A percentile compares a stretch with the other conserved stretches of the same genome.
Evolutionary conservation across 345 rosid genomes (phyloP).

Genomic region (Boechera divaricarpa): DNA sequence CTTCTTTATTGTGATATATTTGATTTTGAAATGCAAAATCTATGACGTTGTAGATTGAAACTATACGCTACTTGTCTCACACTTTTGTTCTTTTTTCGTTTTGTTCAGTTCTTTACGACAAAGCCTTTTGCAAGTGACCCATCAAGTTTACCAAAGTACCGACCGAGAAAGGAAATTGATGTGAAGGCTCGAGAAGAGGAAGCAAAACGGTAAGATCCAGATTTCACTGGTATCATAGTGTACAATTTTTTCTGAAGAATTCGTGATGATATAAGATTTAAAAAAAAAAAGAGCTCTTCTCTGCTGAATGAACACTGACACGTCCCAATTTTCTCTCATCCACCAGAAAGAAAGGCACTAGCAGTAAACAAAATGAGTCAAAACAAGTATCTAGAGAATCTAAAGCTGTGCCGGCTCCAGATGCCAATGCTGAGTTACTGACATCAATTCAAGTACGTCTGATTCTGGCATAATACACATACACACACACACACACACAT

Average conservation of each 20-base stretch:
- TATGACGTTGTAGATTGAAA: not conserved
- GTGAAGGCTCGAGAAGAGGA: conserved; percentile 56
- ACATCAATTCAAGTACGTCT: conserved; percentile 54
- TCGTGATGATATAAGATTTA: not conserved
- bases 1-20: not conserved
- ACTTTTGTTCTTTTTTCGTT: not conserved
- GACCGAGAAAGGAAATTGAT: conserved; percentile 69
- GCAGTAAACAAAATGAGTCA: conserved; percentile 51
- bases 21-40: not conserved
- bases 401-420: conserved; percentile 55
- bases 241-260: not conserved
- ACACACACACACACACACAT: not conserved
- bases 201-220: conserved; percentile 54
- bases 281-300: not conserved
- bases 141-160: conserved; percentile 69
- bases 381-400: conserved; percentile 51
- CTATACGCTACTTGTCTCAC: conserved; percentile 15
- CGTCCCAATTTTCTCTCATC: conserved; percentile 8
- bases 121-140: conserved; percentile 67
- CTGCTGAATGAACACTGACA: conserved; percentile 1
- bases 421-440: conserved; percentile 54
- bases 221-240: conserved; percentile 12
- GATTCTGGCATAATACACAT: not conserved
- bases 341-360: conserved; percentile 50
- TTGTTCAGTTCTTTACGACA: conserved; percentile 57